phyloP scores from a whole-genome alignment of 108 stramenopile species.

The Craspedostauros australis region DNA sequence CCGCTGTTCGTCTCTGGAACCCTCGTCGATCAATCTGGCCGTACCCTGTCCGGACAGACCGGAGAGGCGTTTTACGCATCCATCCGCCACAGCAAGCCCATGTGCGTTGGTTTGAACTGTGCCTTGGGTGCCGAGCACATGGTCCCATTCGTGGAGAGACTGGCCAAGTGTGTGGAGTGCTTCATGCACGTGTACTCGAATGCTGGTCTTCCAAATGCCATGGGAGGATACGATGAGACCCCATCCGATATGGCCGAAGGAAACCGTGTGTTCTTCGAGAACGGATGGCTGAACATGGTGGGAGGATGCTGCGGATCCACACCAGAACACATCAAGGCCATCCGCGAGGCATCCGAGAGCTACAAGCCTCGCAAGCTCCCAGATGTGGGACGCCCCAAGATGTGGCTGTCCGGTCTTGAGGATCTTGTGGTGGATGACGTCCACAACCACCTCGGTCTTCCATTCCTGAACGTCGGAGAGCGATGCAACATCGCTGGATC shows the following conservation, averaged over 20 bases:
- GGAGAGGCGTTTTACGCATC: conserved; percentile 97
- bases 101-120: conserved; percentile 99
- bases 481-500: conserved; percentile 97
- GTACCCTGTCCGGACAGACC: conserved; percentile 97
- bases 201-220: conserved; percentile 98
- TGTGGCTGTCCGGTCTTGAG: conserved; percentile 97
- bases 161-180: conserved; percentile 89
- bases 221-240: conserved; percentile 98
- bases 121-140: conserved; percentile 96
- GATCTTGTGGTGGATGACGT: conserved; percentile 88
- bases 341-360: conserved; percentile 51
- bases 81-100: conserved; percentile 95
- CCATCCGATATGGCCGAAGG: conserved; percentile 90
- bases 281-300: conserved; percentile 95
- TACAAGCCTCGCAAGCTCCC: conserved; percentile 79
- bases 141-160: conserved; percentile 92
- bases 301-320: conserved; percentile 99
- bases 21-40: conserved; percentile 95
- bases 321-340: conserved; percentile 91
- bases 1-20: conserved; percentile 98
- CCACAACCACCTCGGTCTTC: conserved; percentile 89
- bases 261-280: conserved; percentile 91
- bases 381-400: conserved; percentile 80
- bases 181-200: conserved; percentile 97
- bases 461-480: conserved; percentile 97